Conservation (phyloP, 495 filamentous ascomycete genomes). For the Mytilinidion resinicola region DNA sequence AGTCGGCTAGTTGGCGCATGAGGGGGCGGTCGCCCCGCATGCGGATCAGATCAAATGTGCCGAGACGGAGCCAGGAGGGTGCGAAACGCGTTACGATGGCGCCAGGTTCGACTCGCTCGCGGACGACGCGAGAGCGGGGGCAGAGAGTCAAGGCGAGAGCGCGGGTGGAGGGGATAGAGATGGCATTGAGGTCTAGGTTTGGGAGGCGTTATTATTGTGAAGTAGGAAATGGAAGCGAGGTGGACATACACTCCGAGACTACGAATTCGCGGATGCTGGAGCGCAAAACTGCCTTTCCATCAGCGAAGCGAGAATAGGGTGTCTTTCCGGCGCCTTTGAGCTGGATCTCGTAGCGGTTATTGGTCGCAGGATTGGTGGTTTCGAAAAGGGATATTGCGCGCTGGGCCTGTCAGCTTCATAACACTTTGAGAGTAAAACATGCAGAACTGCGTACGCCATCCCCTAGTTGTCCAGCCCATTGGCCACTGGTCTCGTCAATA, state of each 20-base stretch:
- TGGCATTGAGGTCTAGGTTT: constrained; percentile 56
- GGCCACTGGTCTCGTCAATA: constrained; percentile 16
- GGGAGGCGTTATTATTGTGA: no score
- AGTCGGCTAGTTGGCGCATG: constrained; percentile 67
- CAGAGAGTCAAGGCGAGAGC: constrained; percentile 75
- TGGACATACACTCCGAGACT: constrained; percentile 57
- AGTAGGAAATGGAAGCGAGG: background rate
- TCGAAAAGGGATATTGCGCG: constrained; percentile 93
- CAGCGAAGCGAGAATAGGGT: constrained; percentile 94
- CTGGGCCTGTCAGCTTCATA: background rate
- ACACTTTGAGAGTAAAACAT: constrained; percentile 13
- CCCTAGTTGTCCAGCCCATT: constrained; percentile 92
- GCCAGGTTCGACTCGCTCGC: constrained; percentile 85
- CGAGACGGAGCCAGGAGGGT: constrained; percentile 84
- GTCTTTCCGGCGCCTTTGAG: constrained; percentile 90
- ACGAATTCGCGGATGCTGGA: constrained; percentile 91
- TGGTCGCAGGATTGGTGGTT: constrained; percentile 66
- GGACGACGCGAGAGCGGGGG: constrained; percentile 61
- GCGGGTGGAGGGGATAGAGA: constrained; percentile 78
- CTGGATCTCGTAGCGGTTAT: constrained; percentile 76
- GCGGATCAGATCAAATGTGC: constrained; percentile 85
- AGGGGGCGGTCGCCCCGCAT: constrained; percentile 71
- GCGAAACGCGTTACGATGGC: constrained; percentile 90
- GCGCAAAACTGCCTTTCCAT: constrained; percentile 87
- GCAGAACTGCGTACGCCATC: constrained; percentile 58